Base-by-base conservation (phyloP, 1,284 basidiomycete genomes). In the Bjerkandera adusta region DNA sequence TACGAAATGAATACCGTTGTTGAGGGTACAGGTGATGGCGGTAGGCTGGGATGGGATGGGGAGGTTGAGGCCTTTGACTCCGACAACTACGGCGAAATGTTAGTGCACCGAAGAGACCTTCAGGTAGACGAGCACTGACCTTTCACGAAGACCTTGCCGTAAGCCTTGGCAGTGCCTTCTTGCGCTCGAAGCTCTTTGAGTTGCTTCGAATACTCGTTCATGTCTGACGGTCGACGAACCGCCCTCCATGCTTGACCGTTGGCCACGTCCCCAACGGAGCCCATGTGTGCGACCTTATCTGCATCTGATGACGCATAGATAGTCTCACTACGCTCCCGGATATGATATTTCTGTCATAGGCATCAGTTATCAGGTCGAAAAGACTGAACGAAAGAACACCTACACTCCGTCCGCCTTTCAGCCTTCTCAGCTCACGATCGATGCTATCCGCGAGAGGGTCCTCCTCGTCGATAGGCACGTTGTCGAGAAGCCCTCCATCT, bases 1-100 rank as follows among this genome's bases (percentile, higher is more conserved):
- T 46, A 99, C 96, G 56, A 89, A 95, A 67, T 98, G 94, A 48
- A 97, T 93, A 6, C 95, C 94, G 58, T 98, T 98, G 69, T 97
- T 96, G 49, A 99, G 73, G 0, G 92, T 93, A 62, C 92, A 91
- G n/a, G 85, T 86, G 56, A 97, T 76, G 27, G 71, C 75, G 0
- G 94, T 94, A 0, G 79, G 70, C 53, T 89, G 75, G 13, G 69
- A 68, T 0, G 92, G 92, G 10, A 96, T 55, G 1, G 92, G 92
- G 21, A 94, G 68, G 50, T 77, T 72, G 21, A 95, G 69, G 34
- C 75, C 76, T 59, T 79, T 85, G 47, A 92, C 73, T n/a, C 84
- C 83, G 21, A 90, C 63, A n/a, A 96, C 92, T 93, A 57, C 13
- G n/a, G 24, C 20, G 40, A 40, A 37, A 36, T 38, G 46, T 38